phyloP scores from a whole-genome alignment of 257 asterid species.

The Haberlea rhodopensis region DNA sequence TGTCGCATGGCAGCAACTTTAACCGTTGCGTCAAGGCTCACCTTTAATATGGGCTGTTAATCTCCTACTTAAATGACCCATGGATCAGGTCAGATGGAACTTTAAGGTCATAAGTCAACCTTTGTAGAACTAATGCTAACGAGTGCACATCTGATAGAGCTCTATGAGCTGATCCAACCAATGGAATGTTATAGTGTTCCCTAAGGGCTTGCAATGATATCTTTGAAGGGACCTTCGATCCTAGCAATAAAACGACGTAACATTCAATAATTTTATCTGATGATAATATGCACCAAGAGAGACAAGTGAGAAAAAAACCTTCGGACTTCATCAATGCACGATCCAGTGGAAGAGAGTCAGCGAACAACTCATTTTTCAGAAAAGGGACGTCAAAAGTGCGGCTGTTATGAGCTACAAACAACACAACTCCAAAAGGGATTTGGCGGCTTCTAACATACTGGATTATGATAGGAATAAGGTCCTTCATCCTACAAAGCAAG shows the following conservation, averaged over 20 bases:
- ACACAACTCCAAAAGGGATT: slow-evolving; percentile 72
- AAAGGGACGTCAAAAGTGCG: slow-evolving; percentile 79
- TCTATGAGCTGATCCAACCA: slow-evolving; percentile 70
- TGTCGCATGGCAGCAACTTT: too few relatives aligned
- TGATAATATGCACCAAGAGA: background rate
- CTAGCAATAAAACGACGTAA: slow-evolving; percentile 35
- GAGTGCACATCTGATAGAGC: slow-evolving; percentile 75
- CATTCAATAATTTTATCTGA: background rate
- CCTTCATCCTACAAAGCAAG: slow-evolving; percentile 88
- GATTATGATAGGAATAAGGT: slow-evolving; percentile 73
- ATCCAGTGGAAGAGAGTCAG: slow-evolving; percentile 76
- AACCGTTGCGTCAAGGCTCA: too few relatives aligned
- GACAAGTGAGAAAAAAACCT: slow-evolving; percentile 57
- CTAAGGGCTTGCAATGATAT: slow-evolving; percentile 57
- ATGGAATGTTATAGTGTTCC: slow-evolving; percentile 51
- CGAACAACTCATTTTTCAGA: slow-evolving; percentile 55
- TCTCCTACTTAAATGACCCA: slow-evolving; percentile 45
- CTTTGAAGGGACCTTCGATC: slow-evolving; percentile 40
- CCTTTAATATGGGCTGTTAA: too few relatives aligned
- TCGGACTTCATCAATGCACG: slow-evolving; percentile 55
- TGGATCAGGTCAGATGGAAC: slow-evolving; percentile 51
- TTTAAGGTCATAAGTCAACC: slow-evolving; percentile 59
- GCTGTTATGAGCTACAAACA: slow-evolving; percentile 79
- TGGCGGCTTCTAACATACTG: slow-evolving; percentile 69
- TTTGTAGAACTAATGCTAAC: slow-evolving; percentile 65